Percentiles rank a stretch among this genome's conserved stretches.
Evolutionary conservation across 805 yeast genomes (phyloP).

Genomic region (Candida multigemmis): DNA sequence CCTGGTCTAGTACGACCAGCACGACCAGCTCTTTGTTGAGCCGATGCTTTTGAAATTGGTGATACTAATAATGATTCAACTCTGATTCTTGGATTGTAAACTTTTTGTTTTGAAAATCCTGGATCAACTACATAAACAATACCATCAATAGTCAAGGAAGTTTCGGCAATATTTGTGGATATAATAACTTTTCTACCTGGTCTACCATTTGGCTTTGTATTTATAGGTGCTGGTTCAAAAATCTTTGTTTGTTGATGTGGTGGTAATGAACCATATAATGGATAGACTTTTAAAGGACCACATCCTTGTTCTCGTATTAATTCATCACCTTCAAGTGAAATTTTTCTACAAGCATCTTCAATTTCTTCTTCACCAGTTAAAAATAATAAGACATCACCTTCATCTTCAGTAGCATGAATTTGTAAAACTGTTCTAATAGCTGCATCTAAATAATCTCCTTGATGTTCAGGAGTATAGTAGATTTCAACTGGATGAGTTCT

Average conservation of each 20-base stretch:
- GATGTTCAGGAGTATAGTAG: slow-evolving; percentile 94
- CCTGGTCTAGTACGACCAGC: slow-evolving; percentile 99
- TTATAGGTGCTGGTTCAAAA: slow-evolving; percentile 81
- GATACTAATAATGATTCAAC: slow-evolving; percentile 91
- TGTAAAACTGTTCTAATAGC: slow-evolving; percentile 93
- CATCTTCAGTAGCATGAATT: slow-evolving; percentile 93
- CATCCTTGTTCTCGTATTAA: slow-evolving; percentile 79
- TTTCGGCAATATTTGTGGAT: slow-evolving; percentile 94
- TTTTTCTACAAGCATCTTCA: slow-evolving; percentile 91
- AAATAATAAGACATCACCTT: slow-evolving; percentile 81
- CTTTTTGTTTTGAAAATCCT: slow-evolving; percentile 94
- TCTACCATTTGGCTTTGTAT: slow-evolving; percentile 63
- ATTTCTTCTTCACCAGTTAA: slow-evolving; percentile 97
- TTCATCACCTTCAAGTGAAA: slow-evolving; percentile 82
- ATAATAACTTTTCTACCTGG: slow-evolving; percentile 95
- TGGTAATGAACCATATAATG: slow-evolving; percentile 92
- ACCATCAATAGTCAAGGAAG: slow-evolving; percentile 95
- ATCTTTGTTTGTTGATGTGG: slow-evolving; percentile 93
- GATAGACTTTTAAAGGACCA: slow-evolving; percentile 86
- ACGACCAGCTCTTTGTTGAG: slow-evolving; percentile 99
- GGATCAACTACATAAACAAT: slow-evolving; percentile 96
- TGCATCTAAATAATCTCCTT: slow-evolving; percentile 88
- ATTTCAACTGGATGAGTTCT: slow-evolving; percentile 97
- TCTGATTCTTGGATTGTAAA: slow-evolving; percentile 91
- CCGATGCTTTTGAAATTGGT: slow-evolving; percentile 94